Conservation (phyloP, 2,329 filamentous ascomycete genomes). For the Colletotrichum tropicale region DNA sequence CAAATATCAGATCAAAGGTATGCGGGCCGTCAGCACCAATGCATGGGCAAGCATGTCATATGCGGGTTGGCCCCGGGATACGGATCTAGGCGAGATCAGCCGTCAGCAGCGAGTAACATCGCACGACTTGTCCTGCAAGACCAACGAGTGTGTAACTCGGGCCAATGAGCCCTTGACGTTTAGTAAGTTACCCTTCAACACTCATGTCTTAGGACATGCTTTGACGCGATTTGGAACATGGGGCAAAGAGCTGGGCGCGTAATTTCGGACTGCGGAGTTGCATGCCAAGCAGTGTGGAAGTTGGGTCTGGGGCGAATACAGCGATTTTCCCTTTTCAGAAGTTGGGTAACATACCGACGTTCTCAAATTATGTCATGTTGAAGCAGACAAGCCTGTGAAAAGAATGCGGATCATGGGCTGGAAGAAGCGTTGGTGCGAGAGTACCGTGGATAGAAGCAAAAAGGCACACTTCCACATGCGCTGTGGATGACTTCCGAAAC, state of each 20-base stretch:
- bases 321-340: neutral
- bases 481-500: neutral
- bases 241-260: neutral
- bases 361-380: neutral
- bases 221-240: neutral
- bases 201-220: neutral
- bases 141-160: neutral
- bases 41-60: neutral
- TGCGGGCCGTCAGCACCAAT: neutral
- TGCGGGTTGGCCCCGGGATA: neutral
- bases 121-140: neutral
- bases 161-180: neutral
- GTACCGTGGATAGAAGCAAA: fast-evolving
- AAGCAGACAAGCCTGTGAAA: no score
- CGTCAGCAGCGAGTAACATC: neutral
- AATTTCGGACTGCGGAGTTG: neutral
- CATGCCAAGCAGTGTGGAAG: fast-evolving
- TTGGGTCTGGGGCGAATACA: neutral
- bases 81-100: neutral
- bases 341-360: neutral
- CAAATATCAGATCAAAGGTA: neutral
- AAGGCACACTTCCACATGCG: neutral
- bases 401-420: fast-evolving
- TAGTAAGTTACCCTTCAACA: neutral
- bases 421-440: fast-evolving